A percentile compares a stretch with the other conserved stretches of the same genome.
Evolutionary conservation across 2,329 filamentous ascomycete genomes (phyloP).

Genomic region (Calonectria hongkongensis): DNA sequence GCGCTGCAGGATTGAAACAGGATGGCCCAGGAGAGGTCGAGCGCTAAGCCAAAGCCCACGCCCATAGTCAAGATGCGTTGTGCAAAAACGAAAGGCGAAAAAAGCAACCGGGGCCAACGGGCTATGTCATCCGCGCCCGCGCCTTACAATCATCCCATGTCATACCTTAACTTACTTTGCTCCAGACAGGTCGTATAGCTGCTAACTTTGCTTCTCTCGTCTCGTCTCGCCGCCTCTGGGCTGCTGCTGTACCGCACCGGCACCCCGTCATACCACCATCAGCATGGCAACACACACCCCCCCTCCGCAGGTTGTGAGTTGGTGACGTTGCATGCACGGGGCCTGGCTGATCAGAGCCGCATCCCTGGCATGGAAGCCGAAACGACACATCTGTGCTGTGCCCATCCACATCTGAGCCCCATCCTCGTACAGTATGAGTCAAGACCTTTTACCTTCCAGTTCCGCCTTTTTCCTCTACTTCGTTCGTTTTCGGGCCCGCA

Average conservation of each 20-base stretch:
- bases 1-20: constrained; percentile 15
- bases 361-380: constrained; percentile 38
- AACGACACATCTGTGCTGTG: constrained; percentile 33
- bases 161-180: constrained; percentile 49
- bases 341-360: constrained; percentile 35
- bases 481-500: constrained; percentile 38
- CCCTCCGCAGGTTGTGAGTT: constrained; percentile 44
- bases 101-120: constrained; percentile 25
- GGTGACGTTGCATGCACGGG: constrained; percentile 39
- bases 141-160: constrained; percentile 52
- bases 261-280: constrained; percentile 28
- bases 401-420: constrained; percentile 22
- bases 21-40: constrained; percentile 18
- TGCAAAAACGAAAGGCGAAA: background rate
- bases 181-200: constrained; percentile 9
- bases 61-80: background rate
- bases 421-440: constrained; percentile 26
- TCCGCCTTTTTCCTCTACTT: constrained; percentile 11
- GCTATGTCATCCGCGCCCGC: constrained; percentile 37
- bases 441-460: constrained; percentile 1
- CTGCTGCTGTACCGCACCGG: background rate
- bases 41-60: constrained; percentile 11
- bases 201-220: constrained; percentile 16
- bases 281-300: constrained; percentile 38
- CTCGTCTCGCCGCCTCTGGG: background rate